These are phyloP conservation scores for Glebionis coronaria DNA, from an alignment of 129 eudicot genomes.

Conservation along the genomic window DNA sequence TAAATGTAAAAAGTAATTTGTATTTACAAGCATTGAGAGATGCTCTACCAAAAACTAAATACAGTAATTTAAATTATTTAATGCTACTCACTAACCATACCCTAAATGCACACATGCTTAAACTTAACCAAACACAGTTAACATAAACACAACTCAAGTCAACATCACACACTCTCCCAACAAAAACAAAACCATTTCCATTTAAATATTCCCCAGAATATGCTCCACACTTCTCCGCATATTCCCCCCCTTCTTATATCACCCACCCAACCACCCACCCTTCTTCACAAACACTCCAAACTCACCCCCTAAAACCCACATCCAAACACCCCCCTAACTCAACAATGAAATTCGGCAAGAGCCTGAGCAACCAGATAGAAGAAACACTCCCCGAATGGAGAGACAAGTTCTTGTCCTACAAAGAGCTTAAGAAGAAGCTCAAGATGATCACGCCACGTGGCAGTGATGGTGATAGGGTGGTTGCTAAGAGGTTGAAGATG, in stretches of 20 bases:
- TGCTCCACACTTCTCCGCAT: slow-evolving; percentile 1
- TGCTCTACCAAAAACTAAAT: too few species aligned
- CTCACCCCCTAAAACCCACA: neutral
- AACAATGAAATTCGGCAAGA: slow-evolving; percentile 90
- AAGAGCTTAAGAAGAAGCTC: slow-evolving; percentile 71
- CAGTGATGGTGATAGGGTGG: slow-evolving; percentile 19
- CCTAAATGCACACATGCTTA: too few species aligned
- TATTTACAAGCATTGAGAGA: too few species aligned
- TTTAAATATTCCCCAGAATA: slow-evolving; percentile 11
- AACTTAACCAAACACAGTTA: too few species aligned
- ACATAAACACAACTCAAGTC: too few species aligned
- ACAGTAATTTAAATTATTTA: too few species aligned
- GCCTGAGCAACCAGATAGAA: slow-evolving; percentile 71
- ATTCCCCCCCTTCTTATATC: slow-evolving; percentile 7
- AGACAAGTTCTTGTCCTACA: slow-evolving; percentile 88
- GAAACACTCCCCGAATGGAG: slow-evolving; percentile 88
- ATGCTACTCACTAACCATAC: too few species aligned
- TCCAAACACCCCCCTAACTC: neutral
- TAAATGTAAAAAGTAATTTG: too few species aligned
- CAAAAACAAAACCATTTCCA: too few species aligned
- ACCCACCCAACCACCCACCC: too few species aligned
- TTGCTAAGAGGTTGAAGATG: slow-evolving; percentile 5
- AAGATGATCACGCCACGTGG: slow-evolving; percentile 50
- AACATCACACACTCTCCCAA: too few species aligned
- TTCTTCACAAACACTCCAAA: slow-evolving; percentile 3